phyloP scores from a whole-genome alignment of 2,329 filamentous ascomycete genomes.

The Pseudogymnoascus sp. region DNA sequence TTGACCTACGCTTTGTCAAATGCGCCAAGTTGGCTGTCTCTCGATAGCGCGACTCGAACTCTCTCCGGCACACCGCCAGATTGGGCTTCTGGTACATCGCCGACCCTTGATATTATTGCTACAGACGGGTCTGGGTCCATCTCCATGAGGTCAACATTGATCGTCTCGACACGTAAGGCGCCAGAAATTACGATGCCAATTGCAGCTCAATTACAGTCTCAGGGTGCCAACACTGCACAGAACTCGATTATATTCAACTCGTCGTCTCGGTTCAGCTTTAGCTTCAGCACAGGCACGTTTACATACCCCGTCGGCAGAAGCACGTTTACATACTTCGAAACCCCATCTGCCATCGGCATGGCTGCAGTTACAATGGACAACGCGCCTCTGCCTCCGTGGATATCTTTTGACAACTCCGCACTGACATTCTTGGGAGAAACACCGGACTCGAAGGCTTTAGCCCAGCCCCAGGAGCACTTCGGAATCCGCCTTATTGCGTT shows the following conservation, averaged over 20 bases:
- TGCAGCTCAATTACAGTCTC: conserved; percentile 48
- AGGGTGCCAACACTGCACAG: conserved; percentile 55
- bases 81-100: conserved; percentile 49
- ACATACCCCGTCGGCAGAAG: conserved; percentile 34
- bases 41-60: conserved; percentile 58
- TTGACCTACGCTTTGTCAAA: conserved; percentile 61
- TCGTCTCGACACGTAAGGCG: conserved; percentile 54
- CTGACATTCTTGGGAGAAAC: conserved; percentile 67
- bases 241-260: conserved; percentile 52
- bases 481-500: conserved; percentile 69
- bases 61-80: conserved; percentile 64
- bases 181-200: conserved; percentile 52
- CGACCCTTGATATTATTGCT: conserved; percentile 62
- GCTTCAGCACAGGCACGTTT: conserved; percentile 57
- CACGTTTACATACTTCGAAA: conserved; percentile 53
- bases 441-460: conserved; percentile 55
- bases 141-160: conserved; percentile 60
- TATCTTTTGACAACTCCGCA: conserved; percentile 59
- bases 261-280: conserved; percentile 46
- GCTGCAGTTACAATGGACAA: conserved; percentile 72
- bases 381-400: conserved; percentile 80
- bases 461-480: conserved; percentile 65
- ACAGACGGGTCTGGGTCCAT: conserved; percentile 58
- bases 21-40: conserved; percentile 66
- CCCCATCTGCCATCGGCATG: conserved; percentile 52